phyloP scores from a whole-genome alignment of 495 filamentous ascomycete genomes.

The Saxophila tyrrhenica region DNA sequence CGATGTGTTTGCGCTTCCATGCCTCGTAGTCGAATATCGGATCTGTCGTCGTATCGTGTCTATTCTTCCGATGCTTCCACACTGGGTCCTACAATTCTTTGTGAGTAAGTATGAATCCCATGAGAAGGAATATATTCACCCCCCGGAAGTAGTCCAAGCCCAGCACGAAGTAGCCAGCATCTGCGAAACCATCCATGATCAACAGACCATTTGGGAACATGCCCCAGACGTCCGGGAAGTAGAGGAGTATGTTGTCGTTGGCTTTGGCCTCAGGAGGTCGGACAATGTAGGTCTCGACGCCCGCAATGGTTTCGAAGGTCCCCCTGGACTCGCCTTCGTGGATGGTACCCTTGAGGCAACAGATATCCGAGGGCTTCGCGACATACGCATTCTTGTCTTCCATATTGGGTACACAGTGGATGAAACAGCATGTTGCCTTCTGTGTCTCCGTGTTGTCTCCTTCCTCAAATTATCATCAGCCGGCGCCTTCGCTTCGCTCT shows the following conservation, averaged over 20 bases:
- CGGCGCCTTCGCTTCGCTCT: too few species aligned
- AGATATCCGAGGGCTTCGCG: not conserved
- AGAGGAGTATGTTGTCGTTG: not conserved
- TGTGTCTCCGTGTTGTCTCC: too few species aligned
- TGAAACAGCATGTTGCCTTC: too few species aligned
- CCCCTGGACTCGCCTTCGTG: not conserved
- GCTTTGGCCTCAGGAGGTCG: not conserved
- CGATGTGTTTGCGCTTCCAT: not conserved
- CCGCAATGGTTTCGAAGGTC: not conserved
- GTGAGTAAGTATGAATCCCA: too few species aligned
- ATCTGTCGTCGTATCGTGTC: too few species aligned
- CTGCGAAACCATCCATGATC: not conserved
- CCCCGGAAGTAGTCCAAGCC: not conserved
- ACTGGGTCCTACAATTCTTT: too few species aligned
- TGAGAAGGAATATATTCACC: too few species aligned
- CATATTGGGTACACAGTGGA: too few species aligned
- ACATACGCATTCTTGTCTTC: too few species aligned
- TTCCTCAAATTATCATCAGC: too few species aligned
- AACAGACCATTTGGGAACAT: not conserved
- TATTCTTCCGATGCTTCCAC: too few species aligned
- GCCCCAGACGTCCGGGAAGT: not conserved
- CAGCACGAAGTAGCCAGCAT: not conserved
- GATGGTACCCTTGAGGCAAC: not conserved
- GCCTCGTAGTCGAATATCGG: not conserved
- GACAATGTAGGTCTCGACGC: not conserved